Conservation (phyloP, 2,329 filamentous ascomycete genomes). For the Paradendryphiella salina region DNA sequence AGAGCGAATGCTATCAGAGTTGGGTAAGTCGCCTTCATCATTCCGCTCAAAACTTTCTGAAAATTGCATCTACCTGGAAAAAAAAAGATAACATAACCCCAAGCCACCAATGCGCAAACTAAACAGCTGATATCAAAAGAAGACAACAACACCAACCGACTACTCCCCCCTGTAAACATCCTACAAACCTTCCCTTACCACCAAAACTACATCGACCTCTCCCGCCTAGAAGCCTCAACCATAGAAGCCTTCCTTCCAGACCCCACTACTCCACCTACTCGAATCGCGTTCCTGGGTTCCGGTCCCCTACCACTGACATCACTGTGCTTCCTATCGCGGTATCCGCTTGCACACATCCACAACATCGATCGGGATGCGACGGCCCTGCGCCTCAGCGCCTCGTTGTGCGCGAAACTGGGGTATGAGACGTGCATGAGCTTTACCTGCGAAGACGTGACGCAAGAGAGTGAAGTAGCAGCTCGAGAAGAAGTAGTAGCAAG, state of each 20-base stretch:
- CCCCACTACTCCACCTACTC: conserved; percentile 22
- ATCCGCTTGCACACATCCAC: conserved; percentile 40
- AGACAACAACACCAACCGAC: background rate
- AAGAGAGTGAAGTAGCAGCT: too few relatives aligned
- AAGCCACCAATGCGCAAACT: too few relatives aligned
- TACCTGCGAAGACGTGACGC: conserved; percentile 40
- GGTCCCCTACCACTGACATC: conserved; percentile 57
- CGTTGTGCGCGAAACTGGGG: conserved; percentile 44
- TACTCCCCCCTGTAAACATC: background rate
- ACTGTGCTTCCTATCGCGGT: conserved; percentile 49
- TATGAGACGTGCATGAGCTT: conserved; percentile 48
- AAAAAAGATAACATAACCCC: background rate
- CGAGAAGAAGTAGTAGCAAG: too few relatives aligned
- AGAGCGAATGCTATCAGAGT: conserved; percentile 32
- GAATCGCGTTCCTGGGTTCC: conserved; percentile 56
- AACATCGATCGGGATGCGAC: conserved; percentile 50
- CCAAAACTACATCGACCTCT: conserved; percentile 55
- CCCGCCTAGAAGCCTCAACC: conserved; percentile 52
- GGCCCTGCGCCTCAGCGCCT: conserved; percentile 43
- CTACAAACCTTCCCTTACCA: conserved; percentile 53
- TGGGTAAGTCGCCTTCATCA: background rate
- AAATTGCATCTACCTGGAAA: background rate
- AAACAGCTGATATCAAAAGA: background rate
- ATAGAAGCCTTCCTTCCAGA: conserved; percentile 43
- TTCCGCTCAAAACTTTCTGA: background rate